Base-by-base conservation (phyloP, 495 filamentous ascomycete genomes). In the Penicillium soppii region DNA sequence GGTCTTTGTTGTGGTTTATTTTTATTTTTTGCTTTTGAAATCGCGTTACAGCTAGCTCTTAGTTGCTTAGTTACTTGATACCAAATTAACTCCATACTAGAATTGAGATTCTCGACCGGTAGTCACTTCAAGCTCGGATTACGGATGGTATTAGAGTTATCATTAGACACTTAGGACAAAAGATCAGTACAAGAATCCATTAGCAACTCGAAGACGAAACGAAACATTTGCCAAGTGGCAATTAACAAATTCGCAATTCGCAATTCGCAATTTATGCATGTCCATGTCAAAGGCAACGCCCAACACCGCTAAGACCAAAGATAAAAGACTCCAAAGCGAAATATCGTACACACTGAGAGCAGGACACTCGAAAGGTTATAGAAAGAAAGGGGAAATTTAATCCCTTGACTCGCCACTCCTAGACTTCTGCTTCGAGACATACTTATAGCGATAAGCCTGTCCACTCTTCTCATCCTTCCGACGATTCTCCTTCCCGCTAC, bases 391-490 rank as follows among this genome's bases (percentile, higher is more conserved):
- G n/a, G n/a, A n/a, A n/a, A n/a, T 16, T 43, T 45, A 63, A 16
- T 42, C 48, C 40, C 57, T 63, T 37, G 53, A 47, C 27, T 59
- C 59, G 5, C 40, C 51, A 43, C 42, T 58, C 51, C 33, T 59
- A 22, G 57, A 56, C 43, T 53, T 54, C 41, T 51, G 42, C 40
- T 56, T 56, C 35, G 49, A 42, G 8, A 63, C 63, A 54, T 75
- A 71, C 58, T 73, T 75, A 55, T 80, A 80, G 45, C 62, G 57
- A 58, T 79, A 80, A 25, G 56, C 68, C 52, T 80, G 77, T 6
- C 66, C 67, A 30, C 56, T 54, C 43, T 65, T 67, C 53, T 10
- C 43, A 36, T 63, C 59, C 12, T 44, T 39, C 9, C 58, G 50
- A 26, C 56, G 54, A 2, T 53, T 65, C 32, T 66, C 67, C 52